Evolutionary conservation across 2,329 filamentous ascomycete genomes (phyloP), one percentile per base, ranked within the genome.

Genomic region (Xylariaceae sp.): DNA sequence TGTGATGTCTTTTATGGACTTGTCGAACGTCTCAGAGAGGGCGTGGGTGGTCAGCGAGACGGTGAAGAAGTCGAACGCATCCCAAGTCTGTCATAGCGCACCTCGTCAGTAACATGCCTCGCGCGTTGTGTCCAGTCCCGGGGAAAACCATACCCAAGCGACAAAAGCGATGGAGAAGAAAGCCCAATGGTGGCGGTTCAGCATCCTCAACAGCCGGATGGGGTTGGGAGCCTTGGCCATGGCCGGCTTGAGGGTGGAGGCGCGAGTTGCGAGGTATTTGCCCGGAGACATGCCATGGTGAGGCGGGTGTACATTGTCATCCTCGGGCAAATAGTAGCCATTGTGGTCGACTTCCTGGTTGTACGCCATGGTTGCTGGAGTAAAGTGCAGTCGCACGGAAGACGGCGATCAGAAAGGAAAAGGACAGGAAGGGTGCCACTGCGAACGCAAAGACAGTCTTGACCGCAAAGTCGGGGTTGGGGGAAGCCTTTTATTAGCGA

Each of bases 21-120:
- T 72, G 43, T 62, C 65, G 50, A 83, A 83, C 1, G 66, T 64
- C 39, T 73, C 61, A 28, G 72, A 66, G 12, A 84, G 64, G 17
- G 76, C 67, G 11, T 65, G 72, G 13, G 81, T 66, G 1, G 77
- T 80, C 34, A 84, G 65, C 1, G 76, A 79, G 19, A 83, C 79
- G 34, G 78, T 81, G 59, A 82, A 81, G 64, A 83, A 84, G 59
- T 85, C 81, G 49, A 83, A 83, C 3, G 79, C 70, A 54, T 83
- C 78, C 77, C 76, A 80, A 1, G 73, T 74, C 76, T 79, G 43
- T 12, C 7, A 16, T 24, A 37, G 18, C n/a, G 12, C 9, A 33
- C 29, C 12, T 32, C 30, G 30, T 32, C 13, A 32, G 30, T 13
- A 6, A 32, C 13, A 7, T 17, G 15, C 15, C 8, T n/a, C 30